These are phyloP conservation scores for Umbelopsis isabellina DNA, from an alignment of 192 early-diverging fungal genomes.

Conservation along the genomic window DNA sequence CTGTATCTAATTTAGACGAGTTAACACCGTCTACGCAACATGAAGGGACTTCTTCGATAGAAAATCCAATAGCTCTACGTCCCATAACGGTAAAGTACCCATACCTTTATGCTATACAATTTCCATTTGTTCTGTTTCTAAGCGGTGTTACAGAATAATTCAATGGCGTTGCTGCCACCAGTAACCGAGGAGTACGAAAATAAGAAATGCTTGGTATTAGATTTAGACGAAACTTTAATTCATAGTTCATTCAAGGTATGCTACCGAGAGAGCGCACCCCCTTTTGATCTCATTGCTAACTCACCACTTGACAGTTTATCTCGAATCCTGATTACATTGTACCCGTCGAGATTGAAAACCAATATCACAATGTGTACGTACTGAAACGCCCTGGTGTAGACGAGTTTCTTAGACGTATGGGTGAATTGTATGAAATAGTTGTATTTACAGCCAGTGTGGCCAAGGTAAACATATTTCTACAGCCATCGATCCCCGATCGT, in stretches of 20 bases:
- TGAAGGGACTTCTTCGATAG: not conserved
- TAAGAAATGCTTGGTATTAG: slow-evolving; percentile 94
- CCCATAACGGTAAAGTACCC: slow-evolving; percentile 4
- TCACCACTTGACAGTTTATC: slow-evolving; percentile 38
- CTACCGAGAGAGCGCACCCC: not conserved
- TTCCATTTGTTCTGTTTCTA: slow-evolving; percentile 20
- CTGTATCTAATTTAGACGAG: not conserved
- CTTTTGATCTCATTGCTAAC: too few relatives aligned
- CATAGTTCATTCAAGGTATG: slow-evolving; percentile 92
- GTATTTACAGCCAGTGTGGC: slow-evolving; percentile 95
- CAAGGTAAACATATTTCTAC: slow-evolving; percentile 55
- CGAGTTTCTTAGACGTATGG: slow-evolving; percentile 85
- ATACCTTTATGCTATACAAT: not conserved
- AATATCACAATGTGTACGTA: slow-evolving; percentile 93
- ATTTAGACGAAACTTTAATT: slow-evolving; percentile 96
- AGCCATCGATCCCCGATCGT: too few relatives aligned
- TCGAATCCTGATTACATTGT: slow-evolving; percentile 87
- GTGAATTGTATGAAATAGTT: slow-evolving; percentile 89
- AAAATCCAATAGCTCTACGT: not conserved
- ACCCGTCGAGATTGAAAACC: slow-evolving; percentile 90
- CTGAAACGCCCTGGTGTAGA: slow-evolving; percentile 97
- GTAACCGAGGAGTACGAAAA: slow-evolving; percentile 64
- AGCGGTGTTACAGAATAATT: slow-evolving; percentile 9
- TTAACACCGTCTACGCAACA: not conserved
- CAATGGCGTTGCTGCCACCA: slow-evolving; percentile 58